Percentiles rank a stretch among this genome's conserved stretches.
phyloP scores from a whole-genome alignment of 176 grass and related monocot genomes.

The Oryza longistaminata region DNA sequence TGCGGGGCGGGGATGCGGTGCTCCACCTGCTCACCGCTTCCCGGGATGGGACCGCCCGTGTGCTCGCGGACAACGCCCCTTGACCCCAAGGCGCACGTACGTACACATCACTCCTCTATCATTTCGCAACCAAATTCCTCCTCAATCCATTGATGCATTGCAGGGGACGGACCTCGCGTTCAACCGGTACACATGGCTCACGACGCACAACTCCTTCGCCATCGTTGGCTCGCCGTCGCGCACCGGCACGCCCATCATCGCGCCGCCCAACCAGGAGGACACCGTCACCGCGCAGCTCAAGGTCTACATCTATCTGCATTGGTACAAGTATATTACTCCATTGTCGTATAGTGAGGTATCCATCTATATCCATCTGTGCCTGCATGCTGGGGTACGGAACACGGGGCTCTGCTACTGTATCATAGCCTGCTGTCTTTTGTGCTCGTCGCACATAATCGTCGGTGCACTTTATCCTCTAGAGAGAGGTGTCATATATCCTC shows the following conservation, averaged over 20 bases:
- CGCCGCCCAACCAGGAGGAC: constrained; percentile 85
- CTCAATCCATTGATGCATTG: neutral
- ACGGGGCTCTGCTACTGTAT: too few relatives aligned
- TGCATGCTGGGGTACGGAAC: too few relatives aligned
- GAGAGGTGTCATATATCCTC: too few relatives aligned
- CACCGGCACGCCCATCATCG: constrained; percentile 53
- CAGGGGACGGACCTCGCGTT: constrained; percentile 57
- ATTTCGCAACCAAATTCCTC: too few relatives aligned
- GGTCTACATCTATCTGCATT: neutral
- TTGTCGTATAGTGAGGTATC: too few relatives aligned
- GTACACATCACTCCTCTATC: neutral
- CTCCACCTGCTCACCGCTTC: constrained; percentile 49
- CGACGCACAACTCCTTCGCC: constrained; percentile 97
- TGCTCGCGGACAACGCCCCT: constrained; percentile 53
- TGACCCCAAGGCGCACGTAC: constrained; percentile 48
- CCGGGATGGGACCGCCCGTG: constrained; percentile 14
- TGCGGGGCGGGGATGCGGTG: constrained; percentile 57
- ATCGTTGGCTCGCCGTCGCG: constrained; percentile 39
- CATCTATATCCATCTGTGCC: too few relatives aligned
- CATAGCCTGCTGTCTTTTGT: too few relatives aligned
- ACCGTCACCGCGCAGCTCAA: constrained; percentile 64
- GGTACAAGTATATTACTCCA: too few relatives aligned
- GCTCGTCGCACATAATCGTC: too few relatives aligned
- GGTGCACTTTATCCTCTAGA: too few relatives aligned
- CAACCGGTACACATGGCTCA: constrained; percentile 87